phyloP scores from a whole-genome alignment of 345 rosid species.

The Eucalyptus guilfoylei region DNA sequence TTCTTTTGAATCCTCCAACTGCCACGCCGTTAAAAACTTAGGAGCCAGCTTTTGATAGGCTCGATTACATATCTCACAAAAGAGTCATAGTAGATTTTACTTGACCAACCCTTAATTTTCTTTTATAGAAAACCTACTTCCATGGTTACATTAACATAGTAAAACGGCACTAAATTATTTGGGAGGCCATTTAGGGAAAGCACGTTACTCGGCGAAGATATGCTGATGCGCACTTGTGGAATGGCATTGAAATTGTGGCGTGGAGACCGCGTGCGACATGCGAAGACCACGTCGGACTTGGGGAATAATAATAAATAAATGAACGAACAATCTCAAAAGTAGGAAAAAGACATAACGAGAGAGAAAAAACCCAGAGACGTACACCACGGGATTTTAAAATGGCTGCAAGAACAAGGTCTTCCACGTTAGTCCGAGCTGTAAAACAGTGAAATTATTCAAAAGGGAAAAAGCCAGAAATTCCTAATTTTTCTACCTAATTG shows the following conservation, averaged over 20 bases:
- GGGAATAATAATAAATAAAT: background rate
- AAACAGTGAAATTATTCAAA: background rate
- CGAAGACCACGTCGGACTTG: background rate
- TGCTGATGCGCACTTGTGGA: background rate
- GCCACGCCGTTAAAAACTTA: background rate
- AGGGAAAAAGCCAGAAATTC: too few relatives aligned
- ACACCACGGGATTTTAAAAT: slow-evolving; percentile 36
- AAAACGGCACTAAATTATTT: background rate
- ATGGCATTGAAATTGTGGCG: background rate
- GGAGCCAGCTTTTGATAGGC: background rate
- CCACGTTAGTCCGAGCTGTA: slow-evolving; percentile 52
- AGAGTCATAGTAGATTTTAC: background rate
- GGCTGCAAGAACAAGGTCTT: slow-evolving; percentile 70
- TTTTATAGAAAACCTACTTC: background rate
- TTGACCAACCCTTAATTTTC: background rate
- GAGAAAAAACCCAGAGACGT: slow-evolving; percentile 41
- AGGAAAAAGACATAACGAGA: slow-evolving; percentile 4
- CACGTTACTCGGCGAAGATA: background rate
- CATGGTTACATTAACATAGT: background rate
- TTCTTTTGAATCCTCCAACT: background rate
- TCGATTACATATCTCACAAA: background rate
- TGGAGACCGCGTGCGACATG: background rate
- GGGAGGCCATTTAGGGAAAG: background rate
- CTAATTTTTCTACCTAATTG: background rate
- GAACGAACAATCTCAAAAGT: background rate